Base-by-base conservation (phyloP, 495 filamentous ascomycete species). In the Penicillium coffeae region DNA sequence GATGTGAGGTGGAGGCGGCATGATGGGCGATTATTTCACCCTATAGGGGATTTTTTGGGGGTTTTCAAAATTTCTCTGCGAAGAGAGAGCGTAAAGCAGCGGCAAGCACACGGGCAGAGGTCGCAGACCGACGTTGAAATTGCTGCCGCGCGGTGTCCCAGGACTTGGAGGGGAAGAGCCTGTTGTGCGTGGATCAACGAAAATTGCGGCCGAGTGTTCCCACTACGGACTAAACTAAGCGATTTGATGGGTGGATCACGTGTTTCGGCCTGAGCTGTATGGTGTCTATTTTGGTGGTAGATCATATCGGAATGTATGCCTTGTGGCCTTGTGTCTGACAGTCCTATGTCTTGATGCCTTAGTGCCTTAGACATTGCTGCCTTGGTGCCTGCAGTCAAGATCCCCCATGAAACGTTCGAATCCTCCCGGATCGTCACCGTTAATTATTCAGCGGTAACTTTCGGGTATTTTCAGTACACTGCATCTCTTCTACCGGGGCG, bases 1-100 rank as follows among this genome's bases (percentile, higher is more conserved):
- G 60, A 89, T 90, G 71, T 95, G 89, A 51, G 91, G 91, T 63
- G 88, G 89, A 60, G 93, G 94, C 75, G 94, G 87, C 90, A 96
- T 91, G 70, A 60, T 89, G 77, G 78, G 68, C 68, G 63, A 30
- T 38, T 14, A 67, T 41, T 48, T 55, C 56, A 63, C 59, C 63
- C 62, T 69, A 56, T 30, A 30, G 51, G 52, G 55, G 41, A 37
- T 38, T 37, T 50, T 38, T 45, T n/a, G 7, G 22, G 19, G 22
- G 32, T 45, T 35, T 45, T 45, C 6, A 30, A 33, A 34, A 18
- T 35, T 34, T 45, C 34, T 45, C 34, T 8, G 30, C 10, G 37
- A 44, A 34, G 36, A 12, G 45, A 45, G n/a, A 45, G 13, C 39
- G 10, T 33, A 27, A 25, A 35, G 33, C 38, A 40, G 50, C 49